phyloP scores from a whole-genome alignment of 441 rosid genomes.

The Gossypium laxum region DNA sequence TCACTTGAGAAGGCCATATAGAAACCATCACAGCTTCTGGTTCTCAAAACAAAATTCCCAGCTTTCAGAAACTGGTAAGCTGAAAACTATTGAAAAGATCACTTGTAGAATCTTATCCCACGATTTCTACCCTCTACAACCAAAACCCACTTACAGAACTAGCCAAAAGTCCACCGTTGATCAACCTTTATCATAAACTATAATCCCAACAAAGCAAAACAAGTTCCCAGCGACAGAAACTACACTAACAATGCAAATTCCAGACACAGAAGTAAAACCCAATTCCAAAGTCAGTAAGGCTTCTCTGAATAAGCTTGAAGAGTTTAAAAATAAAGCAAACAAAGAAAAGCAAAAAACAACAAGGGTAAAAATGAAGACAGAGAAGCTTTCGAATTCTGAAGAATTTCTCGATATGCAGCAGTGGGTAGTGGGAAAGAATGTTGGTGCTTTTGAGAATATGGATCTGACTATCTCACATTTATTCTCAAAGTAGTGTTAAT shows the following conservation, averaged over 20 bases:
- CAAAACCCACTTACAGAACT: background rate
- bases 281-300: slow-evolving; percentile 14
- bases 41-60: background rate
- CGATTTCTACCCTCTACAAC: background rate
- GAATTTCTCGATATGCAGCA: slow-evolving; percentile 7
- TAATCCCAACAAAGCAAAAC: background rate
- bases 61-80: background rate
- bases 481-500: background rate
- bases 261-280: slow-evolving; percentile 13
- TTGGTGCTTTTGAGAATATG: background rate
- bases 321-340: slow-evolving; percentile 8
- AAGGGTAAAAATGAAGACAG: slow-evolving; percentile 17
- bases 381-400: slow-evolving; percentile 5
- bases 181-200: slow-evolving; percentile 1
- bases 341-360: slow-evolving; percentile 14
- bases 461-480: background rate
- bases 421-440: slow-evolving; percentile 22
- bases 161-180: background rate
- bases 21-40: background rate
- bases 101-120: background rate
- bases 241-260: background rate
- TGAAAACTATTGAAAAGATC: background rate
- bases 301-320: slow-evolving; percentile 2
- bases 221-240: background rate
- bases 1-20: too few species aligned